Conservation (phyloP, 495 filamentous ascomycete genomes). For the Entonaema liquescens region DNA sequence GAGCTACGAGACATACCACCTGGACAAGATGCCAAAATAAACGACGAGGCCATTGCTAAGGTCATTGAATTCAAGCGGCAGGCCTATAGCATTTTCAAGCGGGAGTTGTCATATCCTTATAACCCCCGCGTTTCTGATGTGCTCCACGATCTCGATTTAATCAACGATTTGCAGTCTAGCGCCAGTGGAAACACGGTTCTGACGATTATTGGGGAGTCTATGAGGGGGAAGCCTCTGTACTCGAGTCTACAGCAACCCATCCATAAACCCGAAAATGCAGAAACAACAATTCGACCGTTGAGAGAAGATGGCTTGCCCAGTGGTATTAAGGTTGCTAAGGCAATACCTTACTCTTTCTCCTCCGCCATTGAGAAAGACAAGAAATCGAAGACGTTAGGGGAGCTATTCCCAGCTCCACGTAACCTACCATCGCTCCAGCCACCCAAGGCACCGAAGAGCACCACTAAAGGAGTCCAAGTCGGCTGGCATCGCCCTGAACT, state of each 20-base stretch:
- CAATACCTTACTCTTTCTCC: conserved; percentile 60
- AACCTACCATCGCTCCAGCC: conserved; percentile 73
- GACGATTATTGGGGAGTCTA: conserved; percentile 75
- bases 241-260: conserved; percentile 75
- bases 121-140: conserved; percentile 16
- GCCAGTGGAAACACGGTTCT: conserved; percentile 66
- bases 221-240: conserved; percentile 78
- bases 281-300: conserved; percentile 54
- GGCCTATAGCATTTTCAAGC: conserved; percentile 51
- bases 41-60: conserved; percentile 48
- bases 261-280: conserved; percentile 47
- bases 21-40: conserved; percentile 33
- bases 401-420: conserved; percentile 78
- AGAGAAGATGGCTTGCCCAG: conserved; percentile 74
- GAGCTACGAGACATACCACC: conserved; percentile 47
- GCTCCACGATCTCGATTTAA: conserved; percentile 33
- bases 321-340: conserved; percentile 74
- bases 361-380: conserved; percentile 53
- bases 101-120: conserved; percentile 52
- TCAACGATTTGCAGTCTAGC: conserved; percentile 39
- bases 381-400: conserved; percentile 72
- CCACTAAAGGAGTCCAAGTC: conserved; percentile 67
- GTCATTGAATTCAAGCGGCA: conserved; percentile 54
- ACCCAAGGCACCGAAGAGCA: conserved; percentile 72
- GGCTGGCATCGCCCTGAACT: conserved; percentile 69